Evolutionary conservation across 805 yeast genomes (phyloP), one percentile per base, ranked within the genome.

Genomic region (Schwanniomyces polymorphus): DNA sequence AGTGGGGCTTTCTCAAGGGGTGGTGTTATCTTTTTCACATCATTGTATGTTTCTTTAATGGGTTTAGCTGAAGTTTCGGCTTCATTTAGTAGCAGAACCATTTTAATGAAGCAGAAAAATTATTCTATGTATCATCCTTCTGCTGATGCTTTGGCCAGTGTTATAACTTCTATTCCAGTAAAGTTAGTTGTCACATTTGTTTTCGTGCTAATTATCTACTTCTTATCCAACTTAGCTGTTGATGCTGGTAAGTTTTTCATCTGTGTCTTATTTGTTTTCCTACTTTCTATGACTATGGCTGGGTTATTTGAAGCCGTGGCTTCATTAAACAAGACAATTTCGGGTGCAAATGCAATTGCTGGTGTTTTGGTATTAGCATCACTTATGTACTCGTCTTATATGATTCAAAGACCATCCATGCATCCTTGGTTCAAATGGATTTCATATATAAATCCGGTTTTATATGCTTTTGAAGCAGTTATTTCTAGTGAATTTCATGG

Each of bases 371-470:
- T 82, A 47, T 64, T 78, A 37, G 76, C 76, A 7, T 56, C 81
- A 57, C 62, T 77, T 14, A 70, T 79, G 58, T 82, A 72, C 57
- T 74, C 81, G 6, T 86, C 86, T 34, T 82, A 82, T 66, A 81
- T 76, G 17, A 67, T 82, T 48, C 87, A 86, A 27, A 74, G 77
- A 29, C 74, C 76, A 5, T 60, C 72, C 41, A 80, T 82, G 81
- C 70, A 74, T 52, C 82, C 85, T 10, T 83, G 87, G 87, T 77
- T 82, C 27, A 71, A 82, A 53, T 83, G 86, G 87, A 80, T 83
- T 50, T 78, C 79, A 61, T 83, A 80, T 54, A 54, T 83, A 40
- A 73, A 83, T 53, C 87, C 87, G 1, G 62, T 82, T 44, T 80
- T 78, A 7, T 82, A 81, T 56, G 70, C 76, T 17, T 82, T 81